Conservation (phyloP, 2,329 filamentous ascomycete species). For the Pseudogymnoascus sp. region DNA sequence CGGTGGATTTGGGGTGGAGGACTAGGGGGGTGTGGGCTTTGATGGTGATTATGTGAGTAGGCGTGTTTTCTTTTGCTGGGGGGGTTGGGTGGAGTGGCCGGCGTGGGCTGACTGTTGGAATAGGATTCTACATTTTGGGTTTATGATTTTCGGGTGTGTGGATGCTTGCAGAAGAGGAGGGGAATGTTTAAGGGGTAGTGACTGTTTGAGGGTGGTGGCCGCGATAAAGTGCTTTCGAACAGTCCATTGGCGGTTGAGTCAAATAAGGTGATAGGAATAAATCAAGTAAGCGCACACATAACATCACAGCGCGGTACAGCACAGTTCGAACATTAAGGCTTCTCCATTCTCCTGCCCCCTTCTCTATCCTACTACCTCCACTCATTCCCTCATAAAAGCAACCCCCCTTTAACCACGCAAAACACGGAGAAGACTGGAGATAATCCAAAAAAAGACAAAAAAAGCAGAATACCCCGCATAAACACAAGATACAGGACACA, state of each 20-base stretch:
- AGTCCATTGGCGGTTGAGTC: not conserved
- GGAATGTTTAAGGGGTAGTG: not conserved
- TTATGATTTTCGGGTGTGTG: not conserved
- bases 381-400: not conserved
- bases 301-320: not conserved
- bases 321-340: not conserved
- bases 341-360: not conserved
- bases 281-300: not conserved
- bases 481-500: not conserved
- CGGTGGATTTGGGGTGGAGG: not conserved
- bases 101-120: not conserved
- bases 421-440: not conserved
- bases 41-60: not conserved
- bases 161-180: not conserved
- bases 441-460: not conserved
- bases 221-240: too few relatives aligned
- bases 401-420: constrained; percentile 1
- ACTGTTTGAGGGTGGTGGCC: not conserved
- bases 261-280: not conserved
- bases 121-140: not conserved
- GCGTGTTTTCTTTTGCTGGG: not conserved
- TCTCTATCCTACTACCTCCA: not conserved
- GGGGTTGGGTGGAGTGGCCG: not conserved
- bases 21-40: not conserved
- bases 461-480: not conserved